These are phyloP conservation scores for Pseudoturritis turrita DNA, from an alignment of 345 rosid species.

Conservation along the genomic window DNA sequence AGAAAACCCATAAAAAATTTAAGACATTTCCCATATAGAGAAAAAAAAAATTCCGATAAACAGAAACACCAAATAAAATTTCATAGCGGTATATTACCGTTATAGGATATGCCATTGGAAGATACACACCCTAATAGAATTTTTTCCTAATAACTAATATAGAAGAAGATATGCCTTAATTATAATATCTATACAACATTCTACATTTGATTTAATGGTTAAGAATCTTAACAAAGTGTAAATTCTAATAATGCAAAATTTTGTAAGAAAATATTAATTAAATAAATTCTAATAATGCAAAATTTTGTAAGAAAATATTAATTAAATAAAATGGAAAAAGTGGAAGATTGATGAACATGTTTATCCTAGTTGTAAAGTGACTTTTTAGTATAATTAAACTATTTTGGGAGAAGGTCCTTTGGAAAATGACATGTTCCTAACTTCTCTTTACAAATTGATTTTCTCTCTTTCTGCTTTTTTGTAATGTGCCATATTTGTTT, in stretches of 20 bases:
- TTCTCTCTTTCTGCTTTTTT: conserved; percentile 25
- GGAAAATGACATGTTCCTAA: conserved; percentile 64
- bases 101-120: too few relatives aligned
- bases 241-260: conserved; percentile 21
- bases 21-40: too few relatives aligned
- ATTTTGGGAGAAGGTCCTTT: conserved; percentile 13
- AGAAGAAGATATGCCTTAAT: too few relatives aligned
- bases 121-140: too few relatives aligned
- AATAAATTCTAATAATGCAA: conserved; percentile 26
- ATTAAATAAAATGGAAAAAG: neutral
- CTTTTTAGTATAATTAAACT: conserved; percentile 7
- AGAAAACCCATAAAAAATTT: too few relatives aligned
- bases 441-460: conserved; percentile 31
- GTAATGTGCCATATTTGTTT: conserved; percentile 29
- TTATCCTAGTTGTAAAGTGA: conserved; percentile 30
- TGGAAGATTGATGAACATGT: conserved; percentile 11
- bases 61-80: too few relatives aligned
- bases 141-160: too few relatives aligned
- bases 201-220: too few relatives aligned
- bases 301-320: neutral
- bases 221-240: too few relatives aligned
- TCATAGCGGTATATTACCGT: too few relatives aligned
- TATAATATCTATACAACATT: too few relatives aligned
- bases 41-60: too few relatives aligned
- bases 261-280: neutral